Evolutionary conservation across 2,329 filamentous ascomycete genomes (phyloP), one percentile per base, ranked within the genome.

Genomic region (Botryotinia calthae): DNA sequence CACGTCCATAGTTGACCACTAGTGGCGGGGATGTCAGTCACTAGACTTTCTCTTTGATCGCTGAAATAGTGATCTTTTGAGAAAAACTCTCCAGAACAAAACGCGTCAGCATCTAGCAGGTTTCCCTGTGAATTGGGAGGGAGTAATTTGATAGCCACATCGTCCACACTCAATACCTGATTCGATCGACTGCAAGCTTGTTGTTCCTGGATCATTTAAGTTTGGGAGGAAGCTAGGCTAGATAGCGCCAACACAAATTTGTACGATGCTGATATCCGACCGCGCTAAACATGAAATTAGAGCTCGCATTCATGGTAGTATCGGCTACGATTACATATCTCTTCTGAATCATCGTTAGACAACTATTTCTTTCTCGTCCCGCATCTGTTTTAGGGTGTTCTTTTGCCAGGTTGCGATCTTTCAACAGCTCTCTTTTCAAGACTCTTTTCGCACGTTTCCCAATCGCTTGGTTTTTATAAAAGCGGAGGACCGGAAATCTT

Each of bases 61-160:
- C 66, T 44, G 66, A 58, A 42, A 28, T 59, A 42, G 42, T 42
- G 42, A 64, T 34, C 5, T 37, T 51, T 42, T 34, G 25, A 28
- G 14, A 48, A 64, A 51, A 31, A 5, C 25, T 42, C 44, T 64
- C 58, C 25, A 54, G 44, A 22, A 46, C 56, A 46, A n/a, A 59
- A 46, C 18, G 46, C 58, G 68, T 63, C 68, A 66, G 46, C 46
- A 42, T 71, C 46, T 61, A 61, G 20, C 37, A 70, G 44, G 34
- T 64, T 34, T 64, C 31, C 20, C n/a, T 28, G 37, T 20, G 40
- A 54, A 31, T 12, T 25, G n/a, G n/a, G 37, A n/a, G 48, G 48
- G 54, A 31, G 34, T 54, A 25, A 54, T 6, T 0, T 54, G 48
- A 31, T 31, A 25, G 65, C n/a, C 65, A 67, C 18, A 56, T 67